Evolutionary conservation across 2,329 filamentous ascomycete species (phyloP).

Genomic region (Gaeumannomyces sp.): DNA sequence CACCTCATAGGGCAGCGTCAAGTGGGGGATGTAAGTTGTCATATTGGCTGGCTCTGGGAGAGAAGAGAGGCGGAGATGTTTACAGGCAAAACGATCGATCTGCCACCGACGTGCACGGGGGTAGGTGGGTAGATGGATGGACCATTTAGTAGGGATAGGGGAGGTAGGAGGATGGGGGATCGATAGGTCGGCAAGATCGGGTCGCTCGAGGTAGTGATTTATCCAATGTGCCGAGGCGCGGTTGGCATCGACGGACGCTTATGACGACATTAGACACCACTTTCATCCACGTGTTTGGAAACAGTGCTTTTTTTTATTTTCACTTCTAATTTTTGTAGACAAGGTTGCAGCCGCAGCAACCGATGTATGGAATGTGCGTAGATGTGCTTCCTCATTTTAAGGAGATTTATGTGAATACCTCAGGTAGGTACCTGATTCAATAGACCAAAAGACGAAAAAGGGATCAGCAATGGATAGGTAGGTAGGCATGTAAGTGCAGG

Average conservation of each 20-base stretch:
- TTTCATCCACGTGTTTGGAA: not conserved
- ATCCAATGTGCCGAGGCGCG: not conserved
- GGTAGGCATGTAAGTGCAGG: not conserved
- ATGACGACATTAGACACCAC: not conserved
- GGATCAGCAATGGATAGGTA: too few relatives aligned
- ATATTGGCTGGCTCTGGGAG: constrained; percentile 39
- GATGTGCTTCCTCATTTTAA: too few relatives aligned
- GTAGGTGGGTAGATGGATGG: not conserved
- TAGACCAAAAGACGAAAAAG: too few relatives aligned
- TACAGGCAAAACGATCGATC: not conserved
- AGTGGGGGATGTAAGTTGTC: constrained; percentile 72
- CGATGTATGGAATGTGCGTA: too few relatives aligned
- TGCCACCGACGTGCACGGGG: not conserved
- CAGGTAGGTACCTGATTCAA: too few relatives aligned
- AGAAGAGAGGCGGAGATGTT: not conserved
- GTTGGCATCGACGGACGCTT: not conserved
- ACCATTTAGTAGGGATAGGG: not conserved
- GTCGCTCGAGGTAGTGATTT: not conserved
- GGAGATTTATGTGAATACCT: too few relatives aligned
- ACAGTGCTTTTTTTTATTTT: not conserved
- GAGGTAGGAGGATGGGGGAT: not conserved
- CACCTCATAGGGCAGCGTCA: constrained; percentile 66
- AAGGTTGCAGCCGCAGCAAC: too few relatives aligned
- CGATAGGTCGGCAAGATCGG: not conserved
- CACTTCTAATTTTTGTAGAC: too few relatives aligned